phyloP scores from a whole-genome alignment of 768 basidiomycete species.

The Suillus paluster region DNA sequence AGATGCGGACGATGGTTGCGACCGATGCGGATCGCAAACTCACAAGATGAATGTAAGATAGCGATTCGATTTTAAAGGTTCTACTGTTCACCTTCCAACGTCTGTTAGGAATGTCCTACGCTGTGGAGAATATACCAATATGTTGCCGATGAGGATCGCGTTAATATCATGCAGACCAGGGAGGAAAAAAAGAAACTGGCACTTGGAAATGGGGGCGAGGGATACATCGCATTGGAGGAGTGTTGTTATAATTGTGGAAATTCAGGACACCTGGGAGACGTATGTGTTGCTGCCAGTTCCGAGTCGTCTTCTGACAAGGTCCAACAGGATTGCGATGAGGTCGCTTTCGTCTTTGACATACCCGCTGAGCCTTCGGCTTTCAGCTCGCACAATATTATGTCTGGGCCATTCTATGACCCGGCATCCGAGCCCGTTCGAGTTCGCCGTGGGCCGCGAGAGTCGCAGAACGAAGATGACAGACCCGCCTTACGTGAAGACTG shows the following conservation, averaged over 20 bases:
- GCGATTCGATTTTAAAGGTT: background rate
- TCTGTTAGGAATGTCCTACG: slow-evolving; percentile 76
- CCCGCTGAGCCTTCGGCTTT: slow-evolving; percentile 70
- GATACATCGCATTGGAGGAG: slow-evolving; percentile 70
- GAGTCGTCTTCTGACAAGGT: background rate
- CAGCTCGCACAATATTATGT: slow-evolving; percentile 58
- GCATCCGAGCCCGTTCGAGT: slow-evolving; percentile 35
- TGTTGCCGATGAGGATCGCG: slow-evolving; percentile 56
- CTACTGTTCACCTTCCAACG: background rate
- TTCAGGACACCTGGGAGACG: slow-evolving; percentile 79
- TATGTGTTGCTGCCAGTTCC: slow-evolving; percentile 40
- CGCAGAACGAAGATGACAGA: slow-evolving; percentile 27
- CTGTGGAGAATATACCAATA: slow-evolving; percentile 84
- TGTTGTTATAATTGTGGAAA: slow-evolving; percentile 87
- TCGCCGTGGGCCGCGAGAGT: slow-evolving; percentile 45
- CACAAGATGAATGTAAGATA: slow-evolving; percentile 67
- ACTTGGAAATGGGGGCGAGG: slow-evolving; percentile 77
- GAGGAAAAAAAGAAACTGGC: slow-evolving; percentile 51
- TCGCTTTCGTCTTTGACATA: slow-evolving; percentile 42
- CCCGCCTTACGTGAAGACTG: slow-evolving; percentile 45
- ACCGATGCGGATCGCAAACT: slow-evolving; percentile 65
- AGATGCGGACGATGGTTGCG: slow-evolving; percentile 54
- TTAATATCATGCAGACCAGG: slow-evolving; percentile 47
- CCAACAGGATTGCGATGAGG: slow-evolving; percentile 63
- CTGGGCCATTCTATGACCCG: slow-evolving; percentile 69